Evolutionary conservation across 2,329 filamentous ascomycete species (phyloP).

Genomic region (Aspergillus fructus): DNA sequence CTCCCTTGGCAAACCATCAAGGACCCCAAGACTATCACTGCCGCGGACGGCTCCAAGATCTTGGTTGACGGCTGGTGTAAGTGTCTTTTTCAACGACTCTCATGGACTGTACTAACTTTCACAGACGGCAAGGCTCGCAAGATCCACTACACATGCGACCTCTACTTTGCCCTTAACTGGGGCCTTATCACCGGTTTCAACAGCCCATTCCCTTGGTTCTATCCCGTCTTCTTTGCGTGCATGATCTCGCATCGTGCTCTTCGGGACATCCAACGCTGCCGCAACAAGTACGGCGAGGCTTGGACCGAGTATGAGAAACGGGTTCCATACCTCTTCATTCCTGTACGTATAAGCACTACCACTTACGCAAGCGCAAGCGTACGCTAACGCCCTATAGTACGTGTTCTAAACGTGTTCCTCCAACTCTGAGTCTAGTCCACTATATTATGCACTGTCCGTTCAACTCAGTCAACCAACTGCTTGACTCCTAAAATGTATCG

Average conservation of each 20-base stretch:
- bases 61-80: slow-evolving; percentile 82
- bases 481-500: no score
- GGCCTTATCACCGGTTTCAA: slow-evolving; percentile 77
- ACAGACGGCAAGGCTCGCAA: slow-evolving; percentile 71
- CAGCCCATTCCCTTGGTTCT: slow-evolving; percentile 87
- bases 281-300: slow-evolving; percentile 74
- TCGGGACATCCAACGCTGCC: slow-evolving; percentile 74
- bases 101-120: slow-evolving; percentile 18
- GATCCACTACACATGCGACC: slow-evolving; percentile 77
- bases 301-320: slow-evolving; percentile 78
- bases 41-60: slow-evolving; percentile 71
- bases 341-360: slow-evolving; percentile 45
- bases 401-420: slow-evolving; percentile 27
- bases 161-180: slow-evolving; percentile 76
- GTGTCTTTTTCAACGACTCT: slow-evolving; percentile 24
- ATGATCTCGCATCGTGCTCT: slow-evolving; percentile 80
- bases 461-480: no score
- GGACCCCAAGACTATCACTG: slow-evolving; percentile 76
- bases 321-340: slow-evolving; percentile 84
- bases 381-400: slow-evolving; percentile 24
- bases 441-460: not conserved
- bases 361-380: not conserved
- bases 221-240: slow-evolving; percentile 73
- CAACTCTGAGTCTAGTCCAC: not conserved
- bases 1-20: slow-evolving; percentile 83